phyloP scores from a whole-genome alignment of 441 rosid genomes.

The Adansonia rubrostipa region DNA sequence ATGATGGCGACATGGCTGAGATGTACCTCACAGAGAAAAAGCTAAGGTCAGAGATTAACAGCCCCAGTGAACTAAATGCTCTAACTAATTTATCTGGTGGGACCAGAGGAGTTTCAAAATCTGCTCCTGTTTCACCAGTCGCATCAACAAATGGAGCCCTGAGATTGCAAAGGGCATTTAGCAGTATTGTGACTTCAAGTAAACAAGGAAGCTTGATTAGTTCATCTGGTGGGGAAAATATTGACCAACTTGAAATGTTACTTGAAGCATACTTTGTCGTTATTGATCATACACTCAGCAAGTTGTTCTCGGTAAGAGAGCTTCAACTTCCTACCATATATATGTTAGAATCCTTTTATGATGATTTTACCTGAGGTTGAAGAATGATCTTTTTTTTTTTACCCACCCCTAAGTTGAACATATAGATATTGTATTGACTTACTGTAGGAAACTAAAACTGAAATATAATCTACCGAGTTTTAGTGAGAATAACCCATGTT shows the following conservation, averaged over 20 bases:
- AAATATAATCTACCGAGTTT: neutral
- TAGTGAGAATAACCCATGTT: neutral
- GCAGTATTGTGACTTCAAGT: conserved; percentile 67
- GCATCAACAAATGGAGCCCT: conserved; percentile 53
- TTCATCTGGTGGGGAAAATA: conserved; percentile 62
- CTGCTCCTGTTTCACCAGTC: conserved; percentile 93
- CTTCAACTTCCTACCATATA: conserved; percentile 14
- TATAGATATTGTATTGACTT: conserved; percentile 16
- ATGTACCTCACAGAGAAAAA: conserved; percentile 97
- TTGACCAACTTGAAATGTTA: conserved; percentile 95
- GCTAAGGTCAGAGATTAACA: conserved; percentile 17
- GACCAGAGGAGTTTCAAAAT: conserved; percentile 54
- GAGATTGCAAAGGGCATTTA: conserved; percentile 86
- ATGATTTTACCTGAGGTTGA: neutral
- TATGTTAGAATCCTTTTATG: neutral
- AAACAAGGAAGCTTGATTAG: conserved; percentile 72
- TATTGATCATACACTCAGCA: conserved; percentile 84
- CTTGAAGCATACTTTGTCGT: conserved; percentile 90
- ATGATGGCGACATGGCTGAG: conserved; percentile 99
- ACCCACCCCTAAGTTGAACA: conserved; percentile 9
- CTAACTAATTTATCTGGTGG: conserved; percentile 46
- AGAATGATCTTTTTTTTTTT: conserved; percentile 2
- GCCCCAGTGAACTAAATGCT: conserved; percentile 45
- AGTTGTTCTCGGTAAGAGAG: conserved; percentile 75
- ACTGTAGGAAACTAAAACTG: neutral